These are phyloP conservation scores for Penicillium coprophilum DNA, from an alignment of 495 filamentous ascomycete species.

Conservation along the genomic window DNA sequence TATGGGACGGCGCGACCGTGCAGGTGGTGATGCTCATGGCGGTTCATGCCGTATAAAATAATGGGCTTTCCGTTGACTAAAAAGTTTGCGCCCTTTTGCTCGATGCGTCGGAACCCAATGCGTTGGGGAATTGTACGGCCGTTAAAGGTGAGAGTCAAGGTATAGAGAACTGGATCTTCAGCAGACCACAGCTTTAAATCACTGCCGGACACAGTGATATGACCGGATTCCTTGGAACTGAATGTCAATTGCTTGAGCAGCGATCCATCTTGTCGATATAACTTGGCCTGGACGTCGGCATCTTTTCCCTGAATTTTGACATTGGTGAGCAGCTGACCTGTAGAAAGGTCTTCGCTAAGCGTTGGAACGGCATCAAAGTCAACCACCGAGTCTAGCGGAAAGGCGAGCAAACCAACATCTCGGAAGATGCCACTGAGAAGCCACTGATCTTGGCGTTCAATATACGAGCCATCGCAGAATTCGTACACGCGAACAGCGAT, in stretches of 20 bases:
- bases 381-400: slow-evolving; percentile 35
- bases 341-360: slow-evolving; percentile 53
- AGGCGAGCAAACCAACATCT: slow-evolving; percentile 61
- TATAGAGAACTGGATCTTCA: slow-evolving; percentile 60
- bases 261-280: slow-evolving; percentile 7
- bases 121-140: slow-evolving; percentile 38
- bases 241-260: slow-evolving; percentile 5
- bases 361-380: slow-evolving; percentile 23
- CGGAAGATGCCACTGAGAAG: slow-evolving; percentile 63
- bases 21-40: slow-evolving; percentile 62
- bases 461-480: slow-evolving; percentile 62
- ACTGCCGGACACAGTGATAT: slow-evolving; percentile 2
- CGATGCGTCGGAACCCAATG: slow-evolving; percentile 59
- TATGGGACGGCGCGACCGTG: slow-evolving; percentile 59
- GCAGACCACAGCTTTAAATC: slow-evolving; percentile 52
- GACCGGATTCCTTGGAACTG: neutral
- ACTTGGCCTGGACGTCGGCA: slow-evolving; percentile 21
- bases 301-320: slow-evolving; percentile 34
- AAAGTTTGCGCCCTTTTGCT: slow-evolving; percentile 55
- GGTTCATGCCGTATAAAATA: slow-evolving; percentile 60
- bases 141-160: slow-evolving; percentile 38
- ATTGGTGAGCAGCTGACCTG: slow-evolving; percentile 20
- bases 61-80: slow-evolving; percentile 59
- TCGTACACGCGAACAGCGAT: slow-evolving; percentile 59
- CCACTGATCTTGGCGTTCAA: slow-evolving; percentile 64